Evolutionary conservation across 176 grass and related monocot species (phyloP).

Genomic region (Poa annua): DNA sequence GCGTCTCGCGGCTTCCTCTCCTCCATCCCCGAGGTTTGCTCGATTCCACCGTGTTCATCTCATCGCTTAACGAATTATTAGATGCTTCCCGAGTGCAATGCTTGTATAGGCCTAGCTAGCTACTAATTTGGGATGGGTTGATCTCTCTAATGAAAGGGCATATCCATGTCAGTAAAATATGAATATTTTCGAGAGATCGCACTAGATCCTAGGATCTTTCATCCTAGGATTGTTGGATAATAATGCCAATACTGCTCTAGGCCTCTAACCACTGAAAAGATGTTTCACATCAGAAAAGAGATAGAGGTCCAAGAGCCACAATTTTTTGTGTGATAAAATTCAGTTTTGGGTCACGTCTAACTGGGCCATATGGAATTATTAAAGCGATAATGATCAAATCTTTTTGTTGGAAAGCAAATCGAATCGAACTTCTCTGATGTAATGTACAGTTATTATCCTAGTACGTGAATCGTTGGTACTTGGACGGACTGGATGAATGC

Average conservation of each 20-base stretch:
- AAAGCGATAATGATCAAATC: neutral
- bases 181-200: neutral
- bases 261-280: no score
- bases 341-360: neutral
- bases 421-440: neutral
- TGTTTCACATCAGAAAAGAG: no score
- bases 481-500: neutral
- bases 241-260: no score
- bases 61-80: neutral
- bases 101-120: neutral
- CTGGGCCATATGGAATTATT: neutral
- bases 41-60: neutral
- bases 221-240: no score
- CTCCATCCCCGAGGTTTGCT: constrained; percentile 64
- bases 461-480: neutral
- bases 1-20: constrained; percentile 62
- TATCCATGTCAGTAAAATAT: neutral
- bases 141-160: neutral
- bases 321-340: no score
- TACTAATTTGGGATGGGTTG: neutral
- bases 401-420: neutral
- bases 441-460: neutral
- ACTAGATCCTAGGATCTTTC: neutral
- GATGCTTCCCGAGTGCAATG: neutral
- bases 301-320: no score